These are phyloP conservation scores for Trametes coccinea DNA, from an alignment of 768 basidiomycete genomes.

Conservation along the genomic window DNA sequence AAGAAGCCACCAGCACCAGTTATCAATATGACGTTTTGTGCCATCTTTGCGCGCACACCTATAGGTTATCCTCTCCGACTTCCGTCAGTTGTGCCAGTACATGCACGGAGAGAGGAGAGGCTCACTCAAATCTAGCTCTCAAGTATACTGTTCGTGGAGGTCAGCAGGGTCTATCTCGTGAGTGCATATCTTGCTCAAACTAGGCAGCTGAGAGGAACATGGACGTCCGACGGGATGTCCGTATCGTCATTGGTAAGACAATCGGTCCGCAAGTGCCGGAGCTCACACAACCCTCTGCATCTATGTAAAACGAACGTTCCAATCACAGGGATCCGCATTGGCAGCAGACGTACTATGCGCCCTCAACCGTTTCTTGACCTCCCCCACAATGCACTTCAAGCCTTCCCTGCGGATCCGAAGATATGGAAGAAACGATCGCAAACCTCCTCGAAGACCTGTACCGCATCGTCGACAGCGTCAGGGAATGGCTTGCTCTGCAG, in stretches of 20 bases:
- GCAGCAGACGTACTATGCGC: too few species aligned
- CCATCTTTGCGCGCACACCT: not conserved
- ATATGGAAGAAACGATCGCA: constrained; percentile 44
- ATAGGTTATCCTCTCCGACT: too few species aligned
- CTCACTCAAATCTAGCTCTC: too few species aligned
- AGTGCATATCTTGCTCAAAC: not conserved
- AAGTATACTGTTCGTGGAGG: not conserved
- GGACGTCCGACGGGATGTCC: not conserved
- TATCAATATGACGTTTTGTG: constrained; percentile 41
- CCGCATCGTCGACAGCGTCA: constrained; percentile 46
- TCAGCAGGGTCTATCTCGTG: not conserved
- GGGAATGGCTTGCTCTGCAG: constrained; percentile 43
- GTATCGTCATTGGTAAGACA: too few species aligned
- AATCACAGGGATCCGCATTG: too few species aligned
- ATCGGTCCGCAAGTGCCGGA: not conserved
- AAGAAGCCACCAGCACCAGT: constrained; percentile 47
- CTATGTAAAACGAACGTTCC: too few species aligned
- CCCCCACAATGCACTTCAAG: constrained; percentile 14
- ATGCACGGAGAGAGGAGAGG: too few species aligned
- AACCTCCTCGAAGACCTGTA: constrained; percentile 41
- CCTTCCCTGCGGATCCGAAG: constrained; percentile 46
- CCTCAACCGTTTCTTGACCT: too few species aligned
- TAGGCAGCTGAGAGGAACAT: not conserved
- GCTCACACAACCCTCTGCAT: not conserved
- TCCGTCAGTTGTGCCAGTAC: too few species aligned